A percentile compares a stretch with the other conserved stretches of the same genome.
phyloP scores from a whole-genome alignment of 352 stramenopile genomes.

The Aphanomyces cochlioides region DNA sequence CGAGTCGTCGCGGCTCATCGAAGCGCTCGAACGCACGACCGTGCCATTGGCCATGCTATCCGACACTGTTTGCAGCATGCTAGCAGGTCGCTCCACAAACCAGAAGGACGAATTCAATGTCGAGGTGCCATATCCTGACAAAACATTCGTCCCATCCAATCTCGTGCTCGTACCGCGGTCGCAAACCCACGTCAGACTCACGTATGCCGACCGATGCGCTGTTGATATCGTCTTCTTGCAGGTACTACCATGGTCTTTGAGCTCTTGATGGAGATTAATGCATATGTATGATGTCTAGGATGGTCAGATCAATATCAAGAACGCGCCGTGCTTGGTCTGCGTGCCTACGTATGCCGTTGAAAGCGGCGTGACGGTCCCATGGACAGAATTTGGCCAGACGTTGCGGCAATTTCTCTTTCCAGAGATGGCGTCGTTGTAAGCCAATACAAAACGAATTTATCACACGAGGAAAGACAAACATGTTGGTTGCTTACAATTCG shows the following conservation, averaged over 20 bases:
- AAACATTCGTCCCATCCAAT: constrained; percentile 78
- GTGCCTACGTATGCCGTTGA: constrained; percentile 70
- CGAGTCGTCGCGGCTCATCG: constrained; percentile 67
- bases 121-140: constrained; percentile 82
- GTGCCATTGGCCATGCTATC: constrained; percentile 79
- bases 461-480: no score
- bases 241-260: constrained; percentile 38
- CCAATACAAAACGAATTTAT: no score
- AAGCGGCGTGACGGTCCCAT: constrained; percentile 62
- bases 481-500: neutral
- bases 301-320: constrained; percentile 81
- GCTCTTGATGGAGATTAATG: neutral
- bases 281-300: constrained; percentile 43
- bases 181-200: constrained; percentile 77
- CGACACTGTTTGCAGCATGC: constrained; percentile 68
- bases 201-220: constrained; percentile 76
- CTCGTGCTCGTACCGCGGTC: constrained; percentile 79
- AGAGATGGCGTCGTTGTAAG: constrained; percentile 76
- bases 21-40: constrained; percentile 77
- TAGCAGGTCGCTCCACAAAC: constrained; percentile 59
- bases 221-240: constrained; percentile 90
- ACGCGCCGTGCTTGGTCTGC: constrained; percentile 64
- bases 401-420: constrained; percentile 64
- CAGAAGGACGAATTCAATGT: constrained; percentile 79
- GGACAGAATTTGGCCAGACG: constrained; percentile 74